A percentile compares a stretch with the other conserved stretches of the same genome.
These are phyloP conservation scores for Podospora sp. DNA, from an alignment of 495 filamentous ascomycete genomes.

Conservation along the genomic window DNA sequence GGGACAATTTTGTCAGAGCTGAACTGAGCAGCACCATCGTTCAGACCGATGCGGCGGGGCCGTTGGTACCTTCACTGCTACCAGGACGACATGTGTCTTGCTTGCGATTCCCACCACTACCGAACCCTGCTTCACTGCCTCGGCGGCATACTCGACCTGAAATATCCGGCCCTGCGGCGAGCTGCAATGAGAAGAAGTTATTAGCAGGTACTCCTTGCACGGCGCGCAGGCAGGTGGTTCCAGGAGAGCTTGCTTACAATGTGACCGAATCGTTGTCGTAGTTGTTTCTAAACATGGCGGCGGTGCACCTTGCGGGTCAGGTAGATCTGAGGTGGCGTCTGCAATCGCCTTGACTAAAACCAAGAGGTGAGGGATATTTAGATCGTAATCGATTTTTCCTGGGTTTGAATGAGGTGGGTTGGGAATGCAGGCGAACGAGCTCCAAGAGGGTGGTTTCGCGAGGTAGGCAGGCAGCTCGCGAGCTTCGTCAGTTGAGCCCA, in stretches of 20 bases:
- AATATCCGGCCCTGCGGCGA: conserved; percentile 99
- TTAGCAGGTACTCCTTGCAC: conserved; percentile 16
- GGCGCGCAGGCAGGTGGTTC: not conserved
- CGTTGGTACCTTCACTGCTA: conserved; percentile 77
- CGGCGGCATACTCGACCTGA: conserved; percentile 97
- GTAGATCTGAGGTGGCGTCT: not conserved
- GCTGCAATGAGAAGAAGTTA: conserved; percentile 50
- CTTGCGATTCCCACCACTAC: conserved; percentile 95
- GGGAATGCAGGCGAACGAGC: not conserved
- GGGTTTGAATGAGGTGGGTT: conserved; percentile 4
- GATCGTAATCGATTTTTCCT: not conserved
- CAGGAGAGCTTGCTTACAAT: conserved; percentile 65
- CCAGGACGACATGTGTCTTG: conserved; percentile 96
- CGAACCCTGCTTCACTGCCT: conserved; percentile 98
- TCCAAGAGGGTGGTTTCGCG: conserved; percentile 10
- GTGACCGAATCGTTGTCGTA: conserved; percentile 99
- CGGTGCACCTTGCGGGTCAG: not conserved
- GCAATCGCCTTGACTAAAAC: no score
- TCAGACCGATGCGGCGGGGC: not conserved
- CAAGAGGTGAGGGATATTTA: not conserved
- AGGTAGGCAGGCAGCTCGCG: conserved; percentile 36
- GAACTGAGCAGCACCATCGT: not conserved
- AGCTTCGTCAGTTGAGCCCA: conserved; percentile 37
- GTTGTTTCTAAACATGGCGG: conserved; percentile 97
- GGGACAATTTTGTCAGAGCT: not conserved